Evolutionary conservation across 306 rosid genomes (phyloP), one percentile per base, ranked within the genome.

Genomic region (Prunus armeniaca): DNA sequence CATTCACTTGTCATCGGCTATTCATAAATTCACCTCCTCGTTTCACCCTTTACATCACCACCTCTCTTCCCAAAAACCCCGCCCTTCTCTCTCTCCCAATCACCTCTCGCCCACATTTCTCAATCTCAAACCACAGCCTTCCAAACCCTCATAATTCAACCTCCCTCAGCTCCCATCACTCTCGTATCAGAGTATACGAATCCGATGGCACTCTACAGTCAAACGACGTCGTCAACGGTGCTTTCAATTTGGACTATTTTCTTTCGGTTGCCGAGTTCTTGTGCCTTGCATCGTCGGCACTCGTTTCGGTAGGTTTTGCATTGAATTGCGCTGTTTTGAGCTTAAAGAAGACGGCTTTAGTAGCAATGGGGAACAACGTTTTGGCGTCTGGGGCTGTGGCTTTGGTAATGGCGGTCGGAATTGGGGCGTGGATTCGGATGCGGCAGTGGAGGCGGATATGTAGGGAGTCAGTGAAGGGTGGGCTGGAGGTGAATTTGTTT

Each of bases 341-440:
- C 55, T 83, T 82, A 15, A 94, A 84, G 80, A 89, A 81, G 73
- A 75, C 82, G 67, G 61, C 76, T 14, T 49, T 82, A 41, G 73
- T 63, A 46, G 85, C 73, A 25, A 69, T 84, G 19, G 87, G 88
- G n/a, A 75, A 60, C 50, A 84, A 73, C 73, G 84, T 56, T 58
- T 47, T 75, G 38, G 83, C 72, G 3, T 83, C 74, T 79, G 88
- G 93, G 28, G 14, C 85, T 51, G 62, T 80, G 74, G 49, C 86
- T 74, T 46, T 90, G 54, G 89, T 84, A 34, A 63, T 72, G 61
- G 95, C 89, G 27, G 93, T 88, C 62, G 78, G 82, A 11, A 68
- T 81, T 30, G 93, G 97, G 46, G 83, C 84, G 43, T 88, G 88
- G 96, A 88, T 91, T 84, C 82, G 97, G 81, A 65, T 89, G 74